Evolutionary conservation across 2,329 filamentous ascomycete species (phyloP).

Genomic region (Lasiodiplodia citricola): DNA sequence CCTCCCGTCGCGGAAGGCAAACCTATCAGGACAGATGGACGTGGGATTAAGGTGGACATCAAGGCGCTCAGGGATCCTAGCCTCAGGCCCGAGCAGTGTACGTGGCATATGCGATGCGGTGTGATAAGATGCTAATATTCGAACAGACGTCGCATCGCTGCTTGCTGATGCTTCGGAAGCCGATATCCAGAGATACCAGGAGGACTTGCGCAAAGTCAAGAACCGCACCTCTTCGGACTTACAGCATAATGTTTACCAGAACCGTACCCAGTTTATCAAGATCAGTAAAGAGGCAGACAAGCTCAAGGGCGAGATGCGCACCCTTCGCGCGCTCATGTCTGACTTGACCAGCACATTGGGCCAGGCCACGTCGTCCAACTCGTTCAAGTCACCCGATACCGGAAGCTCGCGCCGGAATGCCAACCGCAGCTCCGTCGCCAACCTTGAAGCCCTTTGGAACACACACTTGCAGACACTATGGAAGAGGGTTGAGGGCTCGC

Average conservation of each 20-base stretch:
- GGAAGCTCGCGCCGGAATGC: constrained; percentile 61
- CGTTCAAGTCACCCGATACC: constrained; percentile 38
- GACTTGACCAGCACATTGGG: constrained; percentile 70
- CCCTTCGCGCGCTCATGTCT: constrained; percentile 86
- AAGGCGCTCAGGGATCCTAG: constrained; percentile 80
- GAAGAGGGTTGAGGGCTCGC: constrained; percentile 96
- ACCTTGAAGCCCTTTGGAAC: constrained; percentile 71
- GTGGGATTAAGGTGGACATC: constrained; percentile 72
- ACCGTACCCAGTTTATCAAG: constrained; percentile 97
- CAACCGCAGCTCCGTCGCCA: constrained; percentile 87
- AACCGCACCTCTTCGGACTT: constrained; percentile 79
- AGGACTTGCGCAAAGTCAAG: constrained; percentile 76
- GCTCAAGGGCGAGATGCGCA: constrained; percentile 93
- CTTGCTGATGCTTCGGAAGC: constrained; percentile 86
- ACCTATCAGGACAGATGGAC: constrained; percentile 55
- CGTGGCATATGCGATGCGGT: constrained; percentile 39
- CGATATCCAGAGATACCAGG: constrained; percentile 83
- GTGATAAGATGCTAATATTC: not conserved
- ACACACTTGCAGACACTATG: constrained; percentile 79
- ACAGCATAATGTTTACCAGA: constrained; percentile 95
- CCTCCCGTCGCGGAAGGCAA: constrained; percentile 51
- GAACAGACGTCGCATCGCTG: constrained; percentile 67
- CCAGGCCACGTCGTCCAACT: constrained; percentile 51
- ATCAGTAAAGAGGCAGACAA: constrained; percentile 99
- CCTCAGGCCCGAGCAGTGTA: constrained; percentile 79